phyloP scores from a whole-genome alignment of 208 protist species.

The Crithidia expoeki region DNA sequence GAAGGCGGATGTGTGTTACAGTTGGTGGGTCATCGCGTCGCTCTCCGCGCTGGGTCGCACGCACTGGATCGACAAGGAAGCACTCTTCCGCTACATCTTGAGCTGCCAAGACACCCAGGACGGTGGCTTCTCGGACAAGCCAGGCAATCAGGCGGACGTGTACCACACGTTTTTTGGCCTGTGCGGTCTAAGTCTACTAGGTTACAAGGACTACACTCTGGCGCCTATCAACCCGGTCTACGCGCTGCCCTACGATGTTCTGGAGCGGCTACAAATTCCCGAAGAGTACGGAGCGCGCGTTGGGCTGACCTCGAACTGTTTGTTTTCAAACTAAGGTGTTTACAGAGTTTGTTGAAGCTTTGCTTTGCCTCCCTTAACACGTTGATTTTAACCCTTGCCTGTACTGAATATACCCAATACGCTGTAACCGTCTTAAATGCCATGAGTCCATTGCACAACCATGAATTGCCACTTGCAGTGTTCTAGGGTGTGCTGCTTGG shows the following conservation, averaged over 20 bases:
- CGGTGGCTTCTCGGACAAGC: constrained; percentile 98
- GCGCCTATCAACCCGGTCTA: constrained; percentile 90
- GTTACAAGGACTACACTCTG: constrained; percentile 76
- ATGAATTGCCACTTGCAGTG: too few relatives aligned
- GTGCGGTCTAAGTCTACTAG: constrained; percentile 94
- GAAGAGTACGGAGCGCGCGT: constrained; percentile 60
- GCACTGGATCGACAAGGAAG: constrained; percentile 95
- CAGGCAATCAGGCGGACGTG: constrained; percentile 97
- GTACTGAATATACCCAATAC: too few relatives aligned
- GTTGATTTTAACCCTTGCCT: too few relatives aligned
- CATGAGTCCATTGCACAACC: too few relatives aligned
- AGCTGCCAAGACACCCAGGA: constrained; percentile 96
- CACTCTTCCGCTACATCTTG: constrained; percentile 96
- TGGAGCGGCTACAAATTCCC: constrained; percentile 65
- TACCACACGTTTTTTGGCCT: constrained; percentile 99
- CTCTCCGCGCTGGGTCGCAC: constrained; percentile 93
- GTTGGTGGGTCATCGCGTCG: constrained; percentile 99
- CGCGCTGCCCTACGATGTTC: constrained; percentile 82
- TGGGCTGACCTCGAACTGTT: constrained; percentile 28
- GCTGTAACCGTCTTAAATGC: too few relatives aligned
- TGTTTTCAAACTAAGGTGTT: background rate
- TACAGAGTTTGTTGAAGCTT: too few relatives aligned
- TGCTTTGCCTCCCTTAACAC: too few relatives aligned
- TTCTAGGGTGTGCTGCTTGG: too few relatives aligned
- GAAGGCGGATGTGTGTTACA: constrained; percentile 99